Conservation (phyloP, 805 yeast species). For the Ogataea siamensis region DNA sequence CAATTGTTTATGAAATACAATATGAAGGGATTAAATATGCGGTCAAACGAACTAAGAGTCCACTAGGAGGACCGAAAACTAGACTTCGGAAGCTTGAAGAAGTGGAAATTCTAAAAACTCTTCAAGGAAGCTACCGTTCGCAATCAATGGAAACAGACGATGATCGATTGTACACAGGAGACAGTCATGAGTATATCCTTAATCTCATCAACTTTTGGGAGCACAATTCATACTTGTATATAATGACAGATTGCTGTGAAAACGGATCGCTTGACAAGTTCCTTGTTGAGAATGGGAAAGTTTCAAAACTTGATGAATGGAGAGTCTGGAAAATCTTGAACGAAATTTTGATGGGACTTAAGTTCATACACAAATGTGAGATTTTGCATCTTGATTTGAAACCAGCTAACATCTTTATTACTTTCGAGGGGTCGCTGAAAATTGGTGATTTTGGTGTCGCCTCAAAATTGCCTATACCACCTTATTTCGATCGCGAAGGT, state of each 20-base stretch:
- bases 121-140: conserved; percentile 38
- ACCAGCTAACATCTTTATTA: conserved; percentile 91
- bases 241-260: conserved; percentile 94
- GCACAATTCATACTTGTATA: conserved; percentile 67
- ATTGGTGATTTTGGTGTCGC: conserved; percentile 98
- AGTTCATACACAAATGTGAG: conserved; percentile 72
- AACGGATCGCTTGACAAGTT: conserved; percentile 84
- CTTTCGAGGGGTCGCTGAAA: conserved; percentile 91
- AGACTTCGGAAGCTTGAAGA: conserved; percentile 67
- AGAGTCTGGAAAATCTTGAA: conserved; percentile 94
- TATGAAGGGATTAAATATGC: conserved; percentile 73
- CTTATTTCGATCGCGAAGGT: conserved; percentile 87
- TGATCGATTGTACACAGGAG: conserved; percentile 36
- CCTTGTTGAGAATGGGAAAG: conserved; percentile 70
- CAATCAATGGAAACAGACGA: conserved; percentile 15
- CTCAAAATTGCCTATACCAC: conserved; percentile 69
- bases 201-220: conserved; percentile 87
- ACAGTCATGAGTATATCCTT: conserved; percentile 75
- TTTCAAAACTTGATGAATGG: conserved; percentile 88
- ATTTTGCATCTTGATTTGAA: conserved; percentile 87
- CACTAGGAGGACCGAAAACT: conserved; percentile 56
- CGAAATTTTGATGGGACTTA: conserved; percentile 76
- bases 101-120: conserved; percentile 59
- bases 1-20: conserved; percentile 79
- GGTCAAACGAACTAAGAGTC: conserved; percentile 79